Conservation (phyloP, 192 early-diverging fungal genomes). For the Chytriomyces sp. region DNA sequence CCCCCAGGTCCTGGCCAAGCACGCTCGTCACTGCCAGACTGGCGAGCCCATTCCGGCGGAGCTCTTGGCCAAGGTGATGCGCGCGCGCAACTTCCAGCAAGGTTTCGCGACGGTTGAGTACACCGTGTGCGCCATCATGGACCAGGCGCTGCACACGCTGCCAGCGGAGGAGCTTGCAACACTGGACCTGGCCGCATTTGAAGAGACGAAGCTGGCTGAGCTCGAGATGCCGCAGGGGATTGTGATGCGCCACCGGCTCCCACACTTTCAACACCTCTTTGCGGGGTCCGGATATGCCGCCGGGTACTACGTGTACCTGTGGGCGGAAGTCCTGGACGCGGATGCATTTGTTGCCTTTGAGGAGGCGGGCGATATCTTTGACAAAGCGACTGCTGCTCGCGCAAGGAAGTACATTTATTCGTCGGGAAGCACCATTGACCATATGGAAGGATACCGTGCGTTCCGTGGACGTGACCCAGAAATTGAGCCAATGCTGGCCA, state of each 20-base stretch:
- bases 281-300: neutral
- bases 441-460: constrained; percentile 3
- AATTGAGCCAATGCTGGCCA: constrained; percentile 2
- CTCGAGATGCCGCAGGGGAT: neutral
- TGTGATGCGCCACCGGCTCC: constrained; percentile 6
- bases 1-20: constrained; percentile 67
- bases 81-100: neutral
- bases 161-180: neutral
- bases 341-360: neutral
- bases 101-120: neutral
- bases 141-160: neutral
- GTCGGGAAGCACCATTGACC: constrained; percentile 7
- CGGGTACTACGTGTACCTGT: constrained; percentile 1
- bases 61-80: constrained; percentile 2
- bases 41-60: constrained; percentile 55
- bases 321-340: constrained; percentile 5
- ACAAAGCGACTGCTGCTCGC: neutral
- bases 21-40: constrained; percentile 70
- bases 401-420: constrained; percentile 8
- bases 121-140: neutral
- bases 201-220: neutral
- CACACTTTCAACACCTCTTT: neutral
- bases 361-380: neutral
- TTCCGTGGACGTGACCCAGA: neutral
- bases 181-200: neutral